Evolutionary conservation across 1,139 yeast species (phyloP), one percentile per base, ranked within the genome.

Genomic region (Zygosaccharomyces pseudobailii): DNA sequence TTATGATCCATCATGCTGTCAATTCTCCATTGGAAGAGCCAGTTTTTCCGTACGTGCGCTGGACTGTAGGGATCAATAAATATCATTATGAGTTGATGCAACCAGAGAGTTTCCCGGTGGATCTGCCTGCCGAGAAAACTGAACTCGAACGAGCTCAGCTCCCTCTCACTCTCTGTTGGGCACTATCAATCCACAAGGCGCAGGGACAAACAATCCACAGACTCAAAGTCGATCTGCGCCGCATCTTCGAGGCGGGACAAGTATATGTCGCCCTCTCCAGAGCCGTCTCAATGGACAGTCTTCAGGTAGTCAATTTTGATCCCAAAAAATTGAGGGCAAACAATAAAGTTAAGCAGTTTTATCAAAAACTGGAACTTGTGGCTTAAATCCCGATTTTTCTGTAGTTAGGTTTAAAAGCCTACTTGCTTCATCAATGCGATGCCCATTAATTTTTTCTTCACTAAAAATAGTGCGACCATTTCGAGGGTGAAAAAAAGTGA

Each of bases 191-290:
- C 45, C 97, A 88, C 65, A 88, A 88, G 61, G 83, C 96, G 0
- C 97, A 88, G 67, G 97, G 97, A 2, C 96, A 88, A 68, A 87
- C 97, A 0, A 74, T 88, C 43, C 82, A 79, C 35, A 68, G 94
- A 48, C 82, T 88, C n/a, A 75, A 79, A 53, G 92, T 88, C 4
- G 94, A 88, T 59, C 69, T 88, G 47, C 71, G 75, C 27, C 76
- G 75, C 55, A 78, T 83, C 27, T 88, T 88, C 61, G 96, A 87
- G 62, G 82, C 79, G 42, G 96, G 96, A 10, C 95, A 87, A 60
- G 92, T 85, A 3, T 87, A 87, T 60, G 96, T 89, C 20, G 97
- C 98, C 0, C 72, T 90, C 32, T 87, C 96, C 33, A 77, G 98
- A 68, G 96, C 97, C 2, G 87, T 85, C 0, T 77, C 83, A 36